Percentiles rank a stretch among this genome's conserved stretches.
Evolutionary conservation across 2,329 filamentous ascomycete genomes (phyloP).

Genomic region (Beauveria sp.): DNA sequence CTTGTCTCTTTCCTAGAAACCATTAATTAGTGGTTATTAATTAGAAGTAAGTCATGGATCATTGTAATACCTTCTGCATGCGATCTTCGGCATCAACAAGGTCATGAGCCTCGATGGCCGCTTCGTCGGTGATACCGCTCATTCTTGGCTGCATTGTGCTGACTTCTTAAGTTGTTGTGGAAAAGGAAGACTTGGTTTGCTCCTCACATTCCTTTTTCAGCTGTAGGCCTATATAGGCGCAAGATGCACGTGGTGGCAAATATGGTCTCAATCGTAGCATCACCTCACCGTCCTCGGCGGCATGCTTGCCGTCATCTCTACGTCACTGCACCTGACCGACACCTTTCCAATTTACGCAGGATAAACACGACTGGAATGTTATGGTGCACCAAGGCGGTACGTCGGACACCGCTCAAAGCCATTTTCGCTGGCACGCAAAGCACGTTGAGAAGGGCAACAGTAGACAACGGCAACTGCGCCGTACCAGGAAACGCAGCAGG

Average conservation of each 20-base stretch:
- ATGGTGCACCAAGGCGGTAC: no score
- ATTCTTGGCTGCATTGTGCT: neutral
- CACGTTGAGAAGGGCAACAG: no score
- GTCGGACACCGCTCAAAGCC: no score
- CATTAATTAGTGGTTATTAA: neutral
- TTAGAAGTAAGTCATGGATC: neutral
- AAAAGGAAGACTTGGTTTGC: neutral
- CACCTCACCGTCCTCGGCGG: neutral
- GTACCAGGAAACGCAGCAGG: no score
- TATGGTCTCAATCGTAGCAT: neutral
- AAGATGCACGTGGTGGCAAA: neutral
- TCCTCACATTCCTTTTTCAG: neutral
- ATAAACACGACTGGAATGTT: neutral
- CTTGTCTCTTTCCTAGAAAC: neutral
- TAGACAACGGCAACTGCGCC: no score
- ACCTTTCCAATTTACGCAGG: neutral
- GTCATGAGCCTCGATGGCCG: neutral
- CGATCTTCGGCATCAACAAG: neutral
- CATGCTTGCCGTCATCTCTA: neutral
- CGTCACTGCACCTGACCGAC: neutral
- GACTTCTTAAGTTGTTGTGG: neutral
- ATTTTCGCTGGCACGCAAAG: no score
- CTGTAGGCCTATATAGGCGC: neutral
- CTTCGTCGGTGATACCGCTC: neutral
- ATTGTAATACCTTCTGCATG: neutral